phyloP scores from a whole-genome alignment of 192 early-diverging fungal genomes.

The Dispira parvispora region DNA sequence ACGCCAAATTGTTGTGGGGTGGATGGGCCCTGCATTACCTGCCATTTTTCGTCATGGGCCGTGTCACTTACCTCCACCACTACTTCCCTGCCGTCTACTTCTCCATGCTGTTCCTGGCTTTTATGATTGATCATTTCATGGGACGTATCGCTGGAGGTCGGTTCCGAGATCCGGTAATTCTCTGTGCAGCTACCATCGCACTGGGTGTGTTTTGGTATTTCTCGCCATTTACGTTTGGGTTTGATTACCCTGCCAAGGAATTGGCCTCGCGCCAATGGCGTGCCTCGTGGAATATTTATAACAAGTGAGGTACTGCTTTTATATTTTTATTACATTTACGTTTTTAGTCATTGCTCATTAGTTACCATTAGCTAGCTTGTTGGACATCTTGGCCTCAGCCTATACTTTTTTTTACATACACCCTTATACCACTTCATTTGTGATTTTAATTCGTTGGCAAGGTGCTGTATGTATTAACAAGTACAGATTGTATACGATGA shows the following conservation, averaged over 20 bases:
- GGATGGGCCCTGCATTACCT: slow-evolving; percentile 94
- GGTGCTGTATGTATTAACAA: neutral
- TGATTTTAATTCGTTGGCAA: neutral
- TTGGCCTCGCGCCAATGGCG: slow-evolving; percentile 51
- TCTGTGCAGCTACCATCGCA: slow-evolving; percentile 17
- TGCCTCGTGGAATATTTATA: slow-evolving; percentile 60
- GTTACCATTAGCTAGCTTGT: neutral
- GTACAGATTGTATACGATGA: no score
- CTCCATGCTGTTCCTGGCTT: slow-evolving; percentile 62
- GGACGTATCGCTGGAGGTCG: slow-evolving; percentile 20
- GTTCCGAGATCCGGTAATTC: slow-evolving; percentile 5
- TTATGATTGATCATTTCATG: slow-evolving; percentile 59
- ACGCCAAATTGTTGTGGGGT: slow-evolving; percentile 48
- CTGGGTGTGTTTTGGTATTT: slow-evolving; percentile 55
- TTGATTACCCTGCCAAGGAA: slow-evolving; percentile 42
- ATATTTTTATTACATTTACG: neutral
- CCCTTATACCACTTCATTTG: neutral
- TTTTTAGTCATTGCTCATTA: neutral
- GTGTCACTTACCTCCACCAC: slow-evolving; percentile 92
- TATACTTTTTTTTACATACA: slow-evolving; percentile 4
- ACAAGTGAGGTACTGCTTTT: slow-evolving; percentile 9
- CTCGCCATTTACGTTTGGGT: slow-evolving; percentile 68
- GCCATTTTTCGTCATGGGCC: slow-evolving; percentile 92
- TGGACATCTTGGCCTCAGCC: neutral
- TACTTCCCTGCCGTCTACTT: slow-evolving; percentile 96